Base-by-base conservation (phyloP, 2,329 filamentous ascomycete genomes). In the Lomentospora prolificans region DNA sequence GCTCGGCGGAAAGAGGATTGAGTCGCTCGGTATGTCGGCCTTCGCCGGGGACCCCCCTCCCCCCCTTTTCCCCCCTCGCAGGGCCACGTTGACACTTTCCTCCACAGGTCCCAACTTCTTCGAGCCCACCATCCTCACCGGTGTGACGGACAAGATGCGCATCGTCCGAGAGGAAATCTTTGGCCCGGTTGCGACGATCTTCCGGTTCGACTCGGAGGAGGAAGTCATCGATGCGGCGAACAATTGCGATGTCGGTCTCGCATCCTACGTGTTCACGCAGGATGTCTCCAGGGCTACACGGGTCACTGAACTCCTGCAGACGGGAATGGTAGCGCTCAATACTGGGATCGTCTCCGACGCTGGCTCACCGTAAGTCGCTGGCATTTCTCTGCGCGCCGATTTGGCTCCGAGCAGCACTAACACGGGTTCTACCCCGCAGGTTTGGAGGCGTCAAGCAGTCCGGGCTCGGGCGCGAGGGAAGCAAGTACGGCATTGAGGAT, bases 371-470 rank as follows among this genome's bases (percentile, higher is more conserved):
- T 33, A 33, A 33, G 30, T 33, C n/a, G n/a, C n/a, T n/a, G n/a
- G n/a, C n/a, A n/a, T n/a, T n/a, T n/a, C n/a, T n/a, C n/a, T n/a
- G n/a, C n/a, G n/a, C n/a, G n/a, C n/a, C n/a, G n/a, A n/a, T n/a
- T n/a, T n/a, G n/a, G n/a, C n/a, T n/a, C n/a, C n/a, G n/a, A n/a
- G n/a, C n/a, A n/a, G n/a, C n/a, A n/a, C n/a, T n/a, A n/a, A n/a
- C n/a, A n/a, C n/a, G n/a, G n/a, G n/a, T n/a, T n/a, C n/a, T n/a
- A n/a, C n/a, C n/a, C n/a, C n/a, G n/a, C n/a, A n/a, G n/a, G n/a
- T 94, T 94, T 65, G 89, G 89, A n/a, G 89, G 89, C 61, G 85
- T 94, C 48, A 94, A 94, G 72, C 78, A 90, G 72, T 89, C 84
- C 63, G 89, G 89, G 1, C 90, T 90, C 63, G 89, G 89, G 2